Conservation (phyloP, 495 filamentous ascomycete genomes). For the Penicillium canescens region DNA sequence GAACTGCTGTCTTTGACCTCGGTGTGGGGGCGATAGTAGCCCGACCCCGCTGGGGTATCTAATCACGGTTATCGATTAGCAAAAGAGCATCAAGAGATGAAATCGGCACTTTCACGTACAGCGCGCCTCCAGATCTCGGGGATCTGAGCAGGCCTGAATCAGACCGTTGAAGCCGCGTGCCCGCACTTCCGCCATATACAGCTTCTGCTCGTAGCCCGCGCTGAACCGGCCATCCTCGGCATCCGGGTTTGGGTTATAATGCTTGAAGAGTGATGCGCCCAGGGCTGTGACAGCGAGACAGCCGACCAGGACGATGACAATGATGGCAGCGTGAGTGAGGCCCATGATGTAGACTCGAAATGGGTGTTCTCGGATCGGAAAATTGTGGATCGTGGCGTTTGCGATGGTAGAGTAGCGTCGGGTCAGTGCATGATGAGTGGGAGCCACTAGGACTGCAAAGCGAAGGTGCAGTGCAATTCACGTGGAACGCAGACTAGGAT, state of each 20-base stretch:
- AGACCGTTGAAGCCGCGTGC: slow-evolving; percentile 31
- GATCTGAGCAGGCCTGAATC: slow-evolving; percentile 22
- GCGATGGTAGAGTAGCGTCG: neutral
- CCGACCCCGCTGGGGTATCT: slow-evolving; percentile 18
- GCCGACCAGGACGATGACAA: slow-evolving; percentile 44
- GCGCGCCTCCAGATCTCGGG: slow-evolving; percentile 31
- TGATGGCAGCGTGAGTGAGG: slow-evolving; percentile 35
- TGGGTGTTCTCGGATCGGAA: neutral
- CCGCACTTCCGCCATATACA: slow-evolving; percentile 43
- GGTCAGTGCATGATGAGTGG: slow-evolving; percentile 6
- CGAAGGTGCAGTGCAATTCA: neutral
- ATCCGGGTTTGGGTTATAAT: slow-evolving; percentile 23
- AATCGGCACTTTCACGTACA: slow-evolving; percentile 23
- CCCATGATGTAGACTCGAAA: slow-evolving; percentile 19
- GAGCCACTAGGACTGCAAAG: neutral
- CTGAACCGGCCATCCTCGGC: slow-evolving; percentile 14
- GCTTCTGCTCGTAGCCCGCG: slow-evolving; percentile 31
- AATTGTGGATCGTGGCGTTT: neutral
- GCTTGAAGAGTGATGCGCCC: slow-evolving; percentile 34
- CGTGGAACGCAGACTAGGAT: neutral
- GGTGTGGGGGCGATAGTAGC: slow-evolving; percentile 16
- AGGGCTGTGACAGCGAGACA: slow-evolving; percentile 37
- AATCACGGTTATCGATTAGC: slow-evolving; percentile 1
- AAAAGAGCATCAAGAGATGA: neutral
- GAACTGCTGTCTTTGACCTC: neutral